These are phyloP conservation scores for Thielaviopsis cerberus DNA, from an alignment of 2,329 filamentous ascomycete species.

Conservation along the genomic window DNA sequence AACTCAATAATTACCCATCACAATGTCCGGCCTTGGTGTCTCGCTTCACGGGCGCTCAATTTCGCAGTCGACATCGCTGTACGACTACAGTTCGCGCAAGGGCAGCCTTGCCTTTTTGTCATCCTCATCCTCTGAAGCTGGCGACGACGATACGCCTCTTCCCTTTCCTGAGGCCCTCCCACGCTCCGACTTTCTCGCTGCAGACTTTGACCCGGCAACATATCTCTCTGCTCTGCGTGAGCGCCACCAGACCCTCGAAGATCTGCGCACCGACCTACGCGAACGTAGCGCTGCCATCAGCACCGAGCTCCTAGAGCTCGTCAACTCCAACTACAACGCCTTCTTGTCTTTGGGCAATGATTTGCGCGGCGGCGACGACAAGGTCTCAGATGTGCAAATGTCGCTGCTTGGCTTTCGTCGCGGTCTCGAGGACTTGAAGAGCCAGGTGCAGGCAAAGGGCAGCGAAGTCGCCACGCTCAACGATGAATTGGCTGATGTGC, in stretches of 20 bases:
- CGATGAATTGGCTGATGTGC: conserved; percentile 46
- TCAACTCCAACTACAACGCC: conserved; percentile 86
- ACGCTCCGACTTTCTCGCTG: conserved; percentile 61
- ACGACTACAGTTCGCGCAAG: conserved; percentile 3
- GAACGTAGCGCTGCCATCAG: conserved; percentile 62
- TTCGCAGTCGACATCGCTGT: conserved; percentile 7
- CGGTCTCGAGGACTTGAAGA: conserved; percentile 58
- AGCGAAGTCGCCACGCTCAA: conserved; percentile 44
- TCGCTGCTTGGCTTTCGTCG: conserved; percentile 70
- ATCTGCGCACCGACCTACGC: conserved; percentile 71
- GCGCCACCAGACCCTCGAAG: conserved; percentile 88
- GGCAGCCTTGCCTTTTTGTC: conserved; percentile 5
- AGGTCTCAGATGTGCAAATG: conserved; percentile 74
- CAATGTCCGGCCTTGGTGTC: conserved; percentile 1
- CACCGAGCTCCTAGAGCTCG: conserved; percentile 76
- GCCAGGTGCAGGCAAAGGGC: conserved; percentile 43
- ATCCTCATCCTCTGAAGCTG: conserved; percentile 17
- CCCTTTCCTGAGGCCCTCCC: conserved; percentile 78
- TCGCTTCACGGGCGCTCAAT: conserved; percentile 1
- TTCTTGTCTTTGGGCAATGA: conserved; percentile 71
- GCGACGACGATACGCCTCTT: conserved; percentile 48
- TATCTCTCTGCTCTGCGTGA: conserved; percentile 67
- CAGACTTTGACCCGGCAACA: conserved; percentile 56
- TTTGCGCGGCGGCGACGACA: conserved; percentile 73
- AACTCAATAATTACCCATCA: neutral